Base-by-base conservation (phyloP, 2,329 filamentous ascomycete genomes). In the Paecilomyces variotii region DNA sequence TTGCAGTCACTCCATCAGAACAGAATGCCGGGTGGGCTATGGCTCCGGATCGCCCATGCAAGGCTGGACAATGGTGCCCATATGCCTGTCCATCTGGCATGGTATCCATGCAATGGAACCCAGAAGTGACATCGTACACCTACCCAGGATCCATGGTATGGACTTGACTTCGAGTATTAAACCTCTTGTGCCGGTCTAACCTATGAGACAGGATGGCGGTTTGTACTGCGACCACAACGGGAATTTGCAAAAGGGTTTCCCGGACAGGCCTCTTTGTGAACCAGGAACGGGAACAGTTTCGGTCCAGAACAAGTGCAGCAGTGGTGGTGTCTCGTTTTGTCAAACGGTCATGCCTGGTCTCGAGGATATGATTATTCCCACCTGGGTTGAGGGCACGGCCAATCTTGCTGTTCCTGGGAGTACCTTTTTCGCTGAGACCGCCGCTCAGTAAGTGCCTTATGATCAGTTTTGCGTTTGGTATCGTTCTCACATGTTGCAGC, bases 301-400 rank as follows among this genome's bases (percentile, higher is more conserved):
- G 58, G 88, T 82, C 35, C 78, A 85, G 61, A 92, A 91, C 77
- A 85, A 86, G 64, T 83, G 82, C 61, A 81, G 83, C 52, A 76
- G 78, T 35, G 68, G 80, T 12, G 82, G 80, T 12, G 82, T 91
- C 57, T 84, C 89, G 2, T 90, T 89, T 74, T 92, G 89, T 74
- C 89, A 92, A 74, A 92, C 89, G 3, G 87, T 91, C 12, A 75
- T 91, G 61, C 89, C 89, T 19, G 89, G 89, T 55, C 87, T 90
- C 67, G 89, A 92, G 76, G 87, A 87, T 61, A 92, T 92, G 88
- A 79, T 91, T 64, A 91, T 91, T 66, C 88, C 88, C 14, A 92
- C 88, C n/a, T 73, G 85, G 62, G 85, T 91, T 53, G 68, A 78
- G 25, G 75, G 78, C 61, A 72, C 68, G 26, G 78, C 79, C n/a